phyloP scores from a whole-genome alignment of 768 basidiomycete species.

The Tylopilus subfusipes region DNA sequence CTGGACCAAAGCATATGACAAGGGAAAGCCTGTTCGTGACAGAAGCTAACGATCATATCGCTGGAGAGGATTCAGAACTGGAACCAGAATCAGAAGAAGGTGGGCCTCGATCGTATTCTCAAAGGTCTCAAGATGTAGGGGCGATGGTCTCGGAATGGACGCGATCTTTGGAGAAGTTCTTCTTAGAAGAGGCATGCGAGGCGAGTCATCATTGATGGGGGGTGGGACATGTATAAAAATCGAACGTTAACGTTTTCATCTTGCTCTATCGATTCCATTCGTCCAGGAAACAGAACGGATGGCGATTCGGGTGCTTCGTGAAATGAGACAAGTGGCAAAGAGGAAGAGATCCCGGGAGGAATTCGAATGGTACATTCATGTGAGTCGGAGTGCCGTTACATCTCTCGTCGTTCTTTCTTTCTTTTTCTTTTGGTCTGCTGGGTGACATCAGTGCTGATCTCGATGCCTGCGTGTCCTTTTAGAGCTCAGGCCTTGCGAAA shows the following conservation, averaged over 20 bases:
- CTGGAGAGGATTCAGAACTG: not conserved
- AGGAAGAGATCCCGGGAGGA: not conserved
- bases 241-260: too few species aligned
- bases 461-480: too few species aligned
- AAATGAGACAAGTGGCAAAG: not conserved
- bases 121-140: too few species aligned
- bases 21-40: not conserved
- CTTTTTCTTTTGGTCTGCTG: not conserved
- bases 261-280: not conserved
- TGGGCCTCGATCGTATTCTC: too few species aligned
- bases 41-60: not conserved
- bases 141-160: not conserved
- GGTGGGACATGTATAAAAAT: too few species aligned
- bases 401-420: not conserved
- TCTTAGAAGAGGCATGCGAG: not conserved
- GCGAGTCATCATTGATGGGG: not conserved
- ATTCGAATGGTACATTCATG: not conserved
- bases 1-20: not conserved
- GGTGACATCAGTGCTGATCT: not conserved
- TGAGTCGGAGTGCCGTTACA: not conserved
- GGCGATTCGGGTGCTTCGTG: not conserved
- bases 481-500: not conserved
- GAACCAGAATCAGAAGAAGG: too few species aligned
- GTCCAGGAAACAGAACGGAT: not conserved
- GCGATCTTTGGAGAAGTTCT: not conserved